Evolutionary conservation across 129 eudicot genomes (phyloP).

Genomic region (Scalesia atractyloides): DNA sequence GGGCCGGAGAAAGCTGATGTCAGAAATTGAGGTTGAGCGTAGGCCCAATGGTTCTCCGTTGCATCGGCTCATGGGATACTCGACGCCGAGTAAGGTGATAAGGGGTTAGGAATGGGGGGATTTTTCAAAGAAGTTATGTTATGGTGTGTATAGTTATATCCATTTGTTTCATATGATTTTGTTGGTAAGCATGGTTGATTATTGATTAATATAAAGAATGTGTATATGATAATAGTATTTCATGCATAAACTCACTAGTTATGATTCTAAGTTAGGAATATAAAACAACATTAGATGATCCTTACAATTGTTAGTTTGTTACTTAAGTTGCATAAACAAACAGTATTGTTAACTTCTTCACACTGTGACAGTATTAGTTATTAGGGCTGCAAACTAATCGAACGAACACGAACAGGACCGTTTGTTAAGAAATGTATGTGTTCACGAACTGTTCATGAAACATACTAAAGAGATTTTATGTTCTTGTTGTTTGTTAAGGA

Average conservation of each 20-base stretch:
- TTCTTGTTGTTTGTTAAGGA: too few relatives aligned
- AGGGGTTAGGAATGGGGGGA: conserved; percentile 22
- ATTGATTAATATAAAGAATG: not conserved
- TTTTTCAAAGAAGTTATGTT: conserved; percentile 11
- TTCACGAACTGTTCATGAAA: too few relatives aligned
- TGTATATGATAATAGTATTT: not conserved
- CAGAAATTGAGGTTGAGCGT: conserved; percentile 53
- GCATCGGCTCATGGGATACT: conserved; percentile 89
- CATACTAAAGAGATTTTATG: too few relatives aligned
- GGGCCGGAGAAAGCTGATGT: conserved; percentile 20
- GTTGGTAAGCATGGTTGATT: conserved; percentile 16
- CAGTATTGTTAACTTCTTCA: not conserved
- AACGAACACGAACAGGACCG: too few relatives aligned
- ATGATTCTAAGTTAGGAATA: too few relatives aligned
- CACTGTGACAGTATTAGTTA: not conserved
- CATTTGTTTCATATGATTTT: conserved; percentile 30
- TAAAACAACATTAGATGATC: not conserved
- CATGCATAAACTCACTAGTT: too few relatives aligned
- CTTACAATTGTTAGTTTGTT: not conserved
- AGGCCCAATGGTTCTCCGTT: conserved; percentile 54
- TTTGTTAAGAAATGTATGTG: too few relatives aligned
- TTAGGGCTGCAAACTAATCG: not conserved
- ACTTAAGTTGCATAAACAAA: not conserved
- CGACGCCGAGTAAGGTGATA: conserved; percentile 64
- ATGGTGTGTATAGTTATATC: conserved; percentile 20